phyloP scores from a whole-genome alignment of 129 eudicot genomes.

The Smallanthus sonchifolius region DNA sequence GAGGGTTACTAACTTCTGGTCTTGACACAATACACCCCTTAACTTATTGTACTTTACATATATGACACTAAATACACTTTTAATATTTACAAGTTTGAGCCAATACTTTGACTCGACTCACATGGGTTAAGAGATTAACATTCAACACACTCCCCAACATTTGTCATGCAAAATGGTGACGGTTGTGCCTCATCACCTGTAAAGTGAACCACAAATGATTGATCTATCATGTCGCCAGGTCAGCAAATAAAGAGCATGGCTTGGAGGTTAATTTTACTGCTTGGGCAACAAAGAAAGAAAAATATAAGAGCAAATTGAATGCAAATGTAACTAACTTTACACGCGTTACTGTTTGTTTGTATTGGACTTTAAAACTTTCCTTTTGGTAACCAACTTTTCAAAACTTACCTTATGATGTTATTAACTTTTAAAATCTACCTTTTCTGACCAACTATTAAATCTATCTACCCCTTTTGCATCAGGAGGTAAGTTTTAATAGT shows the following conservation, averaged over 20 bases:
- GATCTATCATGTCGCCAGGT: not conserved
- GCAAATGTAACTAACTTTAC: not conserved
- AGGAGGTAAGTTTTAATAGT: not conserved
- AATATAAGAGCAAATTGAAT: not conserved
- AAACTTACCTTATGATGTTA: not conserved
- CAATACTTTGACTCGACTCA: too few species aligned
- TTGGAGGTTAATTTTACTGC: not conserved
- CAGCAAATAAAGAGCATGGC: not conserved
- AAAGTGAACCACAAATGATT: conserved; percentile 26
- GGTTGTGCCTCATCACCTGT: conserved; percentile 80
- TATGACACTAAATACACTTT: too few species aligned
- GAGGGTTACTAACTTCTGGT: too few species aligned
- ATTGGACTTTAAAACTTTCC: not conserved
- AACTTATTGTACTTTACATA: too few species aligned
- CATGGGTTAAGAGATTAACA: too few species aligned
- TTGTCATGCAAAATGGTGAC: conserved; percentile 81
- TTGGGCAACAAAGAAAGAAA: not conserved
- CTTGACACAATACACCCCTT: too few species aligned
- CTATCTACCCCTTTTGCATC: not conserved
- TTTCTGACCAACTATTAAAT: not conserved
- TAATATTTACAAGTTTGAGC: too few species aligned
- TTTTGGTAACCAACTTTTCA: not conserved
- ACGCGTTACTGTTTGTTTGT: not conserved
- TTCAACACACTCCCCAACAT: conserved; percentile 67
- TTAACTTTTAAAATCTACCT: not conserved